Evolutionary conservation across 2,329 filamentous ascomycete genomes (phyloP).

Genomic region (Xylaria sp.): DNA sequence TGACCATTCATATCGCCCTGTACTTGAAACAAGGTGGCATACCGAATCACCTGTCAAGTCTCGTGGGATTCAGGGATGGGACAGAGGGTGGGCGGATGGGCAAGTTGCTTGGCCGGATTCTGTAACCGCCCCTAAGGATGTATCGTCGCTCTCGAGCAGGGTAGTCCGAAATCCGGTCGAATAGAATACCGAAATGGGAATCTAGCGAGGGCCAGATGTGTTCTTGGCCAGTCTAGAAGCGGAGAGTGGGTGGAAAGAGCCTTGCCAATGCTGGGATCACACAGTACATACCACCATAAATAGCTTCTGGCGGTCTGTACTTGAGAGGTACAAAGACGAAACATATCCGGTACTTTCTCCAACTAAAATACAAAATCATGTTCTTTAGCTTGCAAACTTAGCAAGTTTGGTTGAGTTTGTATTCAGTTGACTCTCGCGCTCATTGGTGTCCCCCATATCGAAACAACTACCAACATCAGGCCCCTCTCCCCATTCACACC

Average conservation of each 20-base stretch:
- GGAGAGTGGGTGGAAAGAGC: slow-evolving; percentile 17
- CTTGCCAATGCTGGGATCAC: slow-evolving; percentile 11
- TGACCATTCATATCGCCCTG: slow-evolving; percentile 1
- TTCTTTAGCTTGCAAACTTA: not conserved
- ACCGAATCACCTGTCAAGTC: slow-evolving; percentile 20
- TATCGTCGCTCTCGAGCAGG: slow-evolving; percentile 19
- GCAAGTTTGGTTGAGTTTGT: slow-evolving; percentile 2
- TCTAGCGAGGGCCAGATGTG: slow-evolving; percentile 4
- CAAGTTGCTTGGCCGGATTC: slow-evolving; percentile 20
- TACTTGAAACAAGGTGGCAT: slow-evolving; percentile 25
- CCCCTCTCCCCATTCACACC: not conserved
- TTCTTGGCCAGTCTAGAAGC: slow-evolving; percentile 13
- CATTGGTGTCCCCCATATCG: not conserved
- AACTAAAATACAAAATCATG: not conserved
- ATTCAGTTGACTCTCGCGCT: not conserved
- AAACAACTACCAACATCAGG: not conserved
- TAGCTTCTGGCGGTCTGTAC: slow-evolving; percentile 16
- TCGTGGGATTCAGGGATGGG: slow-evolving; percentile 22
- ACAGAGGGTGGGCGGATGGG: slow-evolving; percentile 16
- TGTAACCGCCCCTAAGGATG: slow-evolving; percentile 19
- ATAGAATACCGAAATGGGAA: slow-evolving; percentile 4
- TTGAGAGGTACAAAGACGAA: slow-evolving; percentile 27
- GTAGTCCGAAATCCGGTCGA: slow-evolving; percentile 8
- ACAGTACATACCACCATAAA: slow-evolving; percentile 21
- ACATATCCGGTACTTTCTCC: slow-evolving; percentile 23